phyloP scores from a whole-genome alignment of 1,284 basidiomycete genomes.

The Austroboletus novae-zelandiae region DNA sequence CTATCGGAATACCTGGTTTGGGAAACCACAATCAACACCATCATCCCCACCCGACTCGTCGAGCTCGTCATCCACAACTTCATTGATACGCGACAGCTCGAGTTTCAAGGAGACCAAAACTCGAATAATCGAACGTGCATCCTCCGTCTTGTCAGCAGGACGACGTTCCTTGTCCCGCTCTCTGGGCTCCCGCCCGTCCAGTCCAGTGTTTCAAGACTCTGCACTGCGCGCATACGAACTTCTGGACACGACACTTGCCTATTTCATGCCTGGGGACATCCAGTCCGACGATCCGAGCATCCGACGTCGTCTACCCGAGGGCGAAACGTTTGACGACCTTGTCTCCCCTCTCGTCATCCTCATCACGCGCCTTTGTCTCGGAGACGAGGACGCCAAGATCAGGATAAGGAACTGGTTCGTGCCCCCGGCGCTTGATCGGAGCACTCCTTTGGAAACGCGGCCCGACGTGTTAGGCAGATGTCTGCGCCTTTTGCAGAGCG shows the following conservation, averaged over 20 bases:
- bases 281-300: constrained; percentile 64
- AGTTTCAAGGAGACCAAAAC: constrained; percentile 37
- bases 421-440: constrained; percentile 77
- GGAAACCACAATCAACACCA: constrained; percentile 10
- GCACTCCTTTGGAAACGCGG: constrained; percentile 68
- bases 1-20: constrained; percentile 53
- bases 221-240: constrained; percentile 63
- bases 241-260: constrained; percentile 56
- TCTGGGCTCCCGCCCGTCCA: constrained; percentile 41
- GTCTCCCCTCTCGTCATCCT: constrained; percentile 75
- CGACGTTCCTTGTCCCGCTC: constrained; percentile 55
- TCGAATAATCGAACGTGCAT: constrained; percentile 61
- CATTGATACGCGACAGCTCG: constrained; percentile 9
- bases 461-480: constrained; percentile 74
- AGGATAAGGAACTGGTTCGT: constrained; percentile 66
- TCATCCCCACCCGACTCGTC: constrained; percentile 18
- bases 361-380: constrained; percentile 64
- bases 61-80: constrained; percentile 19
- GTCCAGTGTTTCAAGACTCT: constrained; percentile 43
- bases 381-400: constrained; percentile 53
- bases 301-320: constrained; percentile 44
- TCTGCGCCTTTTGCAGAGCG: constrained; percentile 71
- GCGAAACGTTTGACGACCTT: constrained; percentile 71
- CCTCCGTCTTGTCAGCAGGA: constrained; percentile 51
- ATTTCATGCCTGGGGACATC: constrained; percentile 64